Evolutionary conservation across 1,284 basidiomycete species (phyloP), one percentile per base, ranked within the genome.

Genomic region (Stereum hirsutum): DNA sequence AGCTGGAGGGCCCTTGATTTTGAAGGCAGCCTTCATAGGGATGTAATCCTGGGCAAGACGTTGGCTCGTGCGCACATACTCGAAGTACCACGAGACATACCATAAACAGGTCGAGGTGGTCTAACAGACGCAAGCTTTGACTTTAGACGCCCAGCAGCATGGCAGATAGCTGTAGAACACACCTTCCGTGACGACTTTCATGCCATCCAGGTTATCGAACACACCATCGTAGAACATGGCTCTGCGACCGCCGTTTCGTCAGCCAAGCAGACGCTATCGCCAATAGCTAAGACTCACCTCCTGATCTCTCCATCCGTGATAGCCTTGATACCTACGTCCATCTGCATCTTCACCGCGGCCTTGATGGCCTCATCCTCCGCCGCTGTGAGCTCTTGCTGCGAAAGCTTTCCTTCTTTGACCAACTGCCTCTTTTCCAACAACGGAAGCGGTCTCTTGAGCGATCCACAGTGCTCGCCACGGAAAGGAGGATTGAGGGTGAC

Each of bases 171-270:
- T 35, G 44, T n/a, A n/a, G n/a, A n/a, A 60, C 70, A 36, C 52
- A 81, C 78, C 70, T 41, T 71, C 69, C 7, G 71, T 64, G 35
- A 78, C 56, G 49, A 65, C 64, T 35, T 68, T 70, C 69, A 82
- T 81, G 35, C 84, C 81, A 36, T 80, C 72, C 47, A 79, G 59
- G 48, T 66, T 78, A 49, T 80, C 72, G 54, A 75, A 81, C 17
- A 78, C 74, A 14, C 73, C 74, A 43, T 78, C 74, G 44, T 68
- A 79, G 56, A 78, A 79, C 60, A 70, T 65, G 41, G 65, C 65
- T 51, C 76, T 79, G 52, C 6, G 8, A n/a, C n/a, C n/a, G n/a
- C n/a, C n/a, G n/a, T n/a, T n/a, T n/a, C n/a, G n/a, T 23, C 11
- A 34, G 24, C 21, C 15, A 7, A 36, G 26, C n/a, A n/a, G n/a